Percentiles rank a stretch among this genome's conserved stretches.
These are phyloP conservation scores for Ramularia endophylla DNA, from an alignment of 2,329 filamentous ascomycete genomes.

Conservation along the genomic window DNA sequence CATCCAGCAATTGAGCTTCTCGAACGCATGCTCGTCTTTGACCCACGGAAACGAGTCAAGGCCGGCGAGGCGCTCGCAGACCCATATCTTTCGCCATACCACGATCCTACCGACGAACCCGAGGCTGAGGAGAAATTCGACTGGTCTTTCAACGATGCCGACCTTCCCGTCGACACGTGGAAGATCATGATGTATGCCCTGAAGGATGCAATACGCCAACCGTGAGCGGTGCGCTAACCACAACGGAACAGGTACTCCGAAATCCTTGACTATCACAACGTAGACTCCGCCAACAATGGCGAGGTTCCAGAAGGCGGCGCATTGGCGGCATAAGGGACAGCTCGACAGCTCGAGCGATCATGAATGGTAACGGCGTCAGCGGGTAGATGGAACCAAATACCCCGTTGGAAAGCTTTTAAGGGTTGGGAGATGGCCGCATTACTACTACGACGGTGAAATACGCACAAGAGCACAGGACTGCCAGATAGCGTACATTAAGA, in stretches of 20 bases:
- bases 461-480: no score
- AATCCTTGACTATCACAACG: slow-evolving; percentile 97
- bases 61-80: slow-evolving; percentile 81
- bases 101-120: slow-evolving; percentile 95
- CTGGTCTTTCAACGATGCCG: slow-evolving; percentile 99
- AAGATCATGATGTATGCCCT: slow-evolving; percentile 96
- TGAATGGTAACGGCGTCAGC: not conserved
- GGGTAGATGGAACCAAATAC: slow-evolving; percentile 4
- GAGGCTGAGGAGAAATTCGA: slow-evolving; percentile 97
- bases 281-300: slow-evolving; percentile 50
- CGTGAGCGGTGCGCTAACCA: no score
- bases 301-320: slow-evolving; percentile 13
- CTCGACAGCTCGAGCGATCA: no score
- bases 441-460: no score
- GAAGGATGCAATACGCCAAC: not conserved
- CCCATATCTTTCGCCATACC: slow-evolving; percentile 92
- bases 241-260: slow-evolving; percentile 75
- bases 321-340: slow-evolving; percentile 7
- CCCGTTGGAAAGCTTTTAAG: slow-evolving; percentile 6
- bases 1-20: slow-evolving; percentile 69
- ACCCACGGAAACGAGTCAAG: slow-evolving; percentile 91
- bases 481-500: no score
- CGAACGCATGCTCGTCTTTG: slow-evolving; percentile 96
- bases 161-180: slow-evolving; percentile 98
- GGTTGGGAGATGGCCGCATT: no score